These are phyloP conservation scores for Glycine latifolia DNA, from an alignment of 306 rosid species.

Conservation along the genomic window DNA sequence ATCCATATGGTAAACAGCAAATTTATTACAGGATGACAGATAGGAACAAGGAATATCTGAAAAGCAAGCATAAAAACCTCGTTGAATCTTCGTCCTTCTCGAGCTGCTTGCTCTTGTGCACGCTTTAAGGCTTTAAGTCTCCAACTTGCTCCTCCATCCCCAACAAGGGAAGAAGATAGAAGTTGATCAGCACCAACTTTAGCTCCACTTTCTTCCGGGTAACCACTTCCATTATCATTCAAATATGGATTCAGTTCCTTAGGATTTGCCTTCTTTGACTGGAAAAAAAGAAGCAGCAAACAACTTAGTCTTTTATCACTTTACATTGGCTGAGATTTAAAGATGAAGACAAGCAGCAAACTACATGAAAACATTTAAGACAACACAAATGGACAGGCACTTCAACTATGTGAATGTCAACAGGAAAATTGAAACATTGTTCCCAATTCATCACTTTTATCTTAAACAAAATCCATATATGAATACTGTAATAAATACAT, in stretches of 20 bases:
- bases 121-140: too few species aligned
- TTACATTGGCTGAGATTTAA: slow-evolving; percentile 34
- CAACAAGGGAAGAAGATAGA: slow-evolving; percentile 77
- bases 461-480: background rate
- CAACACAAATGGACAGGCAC: slow-evolving; percentile 18
- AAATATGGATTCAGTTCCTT: slow-evolving; percentile 88
- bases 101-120: slow-evolving; percentile 89
- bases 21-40: background rate
- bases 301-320: background rate
- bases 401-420: slow-evolving; percentile 1
- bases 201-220: slow-evolving; percentile 72
- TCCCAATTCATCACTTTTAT: slow-evolving; percentile 26
- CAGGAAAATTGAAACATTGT: background rate
- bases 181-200: slow-evolving; percentile 55
- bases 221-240: slow-evolving; percentile 81
- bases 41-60: slow-evolving; percentile 33
- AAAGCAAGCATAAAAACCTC: slow-evolving; percentile 61
- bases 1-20: slow-evolving; percentile 22
- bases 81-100: slow-evolving; percentile 72
- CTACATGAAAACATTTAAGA: slow-evolving; percentile 8
- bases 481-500: background rate
- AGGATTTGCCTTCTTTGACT: slow-evolving; percentile 67
- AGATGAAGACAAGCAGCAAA: slow-evolving; percentile 10
- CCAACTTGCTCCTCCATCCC: slow-evolving; percentile 99
- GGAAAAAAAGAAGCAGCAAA: background rate